These are phyloP conservation scores for Botrytis pseudocinerea DNA, from an alignment of 2,329 filamentous ascomycete species.

Conservation along the genomic window DNA sequence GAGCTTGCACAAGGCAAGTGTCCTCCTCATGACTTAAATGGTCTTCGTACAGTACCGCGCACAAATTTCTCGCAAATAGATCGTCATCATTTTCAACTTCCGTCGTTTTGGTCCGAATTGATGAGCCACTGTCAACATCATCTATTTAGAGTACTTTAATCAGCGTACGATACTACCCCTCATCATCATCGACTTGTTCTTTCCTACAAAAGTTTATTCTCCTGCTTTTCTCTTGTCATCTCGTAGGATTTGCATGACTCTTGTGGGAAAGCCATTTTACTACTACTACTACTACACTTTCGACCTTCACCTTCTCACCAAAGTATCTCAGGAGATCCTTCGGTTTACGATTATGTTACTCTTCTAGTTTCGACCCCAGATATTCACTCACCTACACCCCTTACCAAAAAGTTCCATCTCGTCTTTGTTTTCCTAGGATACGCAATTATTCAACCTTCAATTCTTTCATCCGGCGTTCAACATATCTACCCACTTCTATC, in stretches of 20 bases:
- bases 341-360: neutral
- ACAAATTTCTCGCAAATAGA: conserved; percentile 15
- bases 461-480: conserved; percentile 8
- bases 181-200: neutral
- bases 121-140: conserved; percentile 11
- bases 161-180: conserved; percentile 17
- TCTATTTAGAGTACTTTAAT: conserved; percentile 8
- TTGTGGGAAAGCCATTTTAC: conserved; percentile 20
- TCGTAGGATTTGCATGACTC: conserved; percentile 19
- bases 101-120: conserved; percentile 4
- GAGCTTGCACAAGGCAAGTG: conserved; percentile 32
- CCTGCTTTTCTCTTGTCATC: neutral
- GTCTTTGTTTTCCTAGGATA: conserved; percentile 4
- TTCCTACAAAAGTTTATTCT: neutral
- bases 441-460: conserved; percentile 4
- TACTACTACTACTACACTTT: neutral
- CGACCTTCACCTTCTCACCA: neutral
- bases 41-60: conserved; percentile 5
- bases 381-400: neutral
- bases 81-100: conserved; percentile 16
- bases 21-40: conserved; percentile 34
- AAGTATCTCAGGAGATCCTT: conserved; percentile 9
- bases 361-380: neutral
- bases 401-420: neutral
- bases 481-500: neutral